phyloP scores from a whole-genome alignment of 1,139 yeast species.

The Candida tropicalis region DNA sequence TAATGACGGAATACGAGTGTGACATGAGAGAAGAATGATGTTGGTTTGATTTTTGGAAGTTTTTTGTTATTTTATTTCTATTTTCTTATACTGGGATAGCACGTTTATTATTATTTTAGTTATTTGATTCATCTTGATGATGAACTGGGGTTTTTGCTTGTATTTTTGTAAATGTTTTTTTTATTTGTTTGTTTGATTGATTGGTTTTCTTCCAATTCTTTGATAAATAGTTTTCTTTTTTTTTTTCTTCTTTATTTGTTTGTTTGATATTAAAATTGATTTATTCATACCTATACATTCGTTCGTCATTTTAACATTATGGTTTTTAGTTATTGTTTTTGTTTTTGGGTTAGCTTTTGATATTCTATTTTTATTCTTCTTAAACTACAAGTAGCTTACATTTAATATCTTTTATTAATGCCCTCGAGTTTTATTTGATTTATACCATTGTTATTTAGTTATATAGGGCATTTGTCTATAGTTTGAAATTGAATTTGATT shows the following conservation, averaged over 20 bases:
- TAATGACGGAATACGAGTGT: background rate
- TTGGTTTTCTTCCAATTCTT: constrained; percentile 1
- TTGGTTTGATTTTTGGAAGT: background rate
- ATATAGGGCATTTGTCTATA: background rate
- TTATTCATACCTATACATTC: background rate
- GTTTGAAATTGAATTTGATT: background rate
- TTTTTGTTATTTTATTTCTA: background rate
- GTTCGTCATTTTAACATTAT: background rate
- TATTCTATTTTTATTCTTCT: background rate
- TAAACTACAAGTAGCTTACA: background rate
- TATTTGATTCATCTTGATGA: background rate
- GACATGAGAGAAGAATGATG: background rate
- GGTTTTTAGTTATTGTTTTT: constrained; percentile 1
- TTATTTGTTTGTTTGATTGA: background rate
- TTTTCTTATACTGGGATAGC: background rate
- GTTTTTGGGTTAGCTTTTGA: background rate
- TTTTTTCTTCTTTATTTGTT: background rate
- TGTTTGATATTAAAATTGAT: background rate
- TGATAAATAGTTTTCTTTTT: background rate
- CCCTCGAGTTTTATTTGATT: background rate
- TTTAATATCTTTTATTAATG: background rate
- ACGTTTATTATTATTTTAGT: background rate
- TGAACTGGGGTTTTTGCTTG: background rate
- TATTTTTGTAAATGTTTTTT: background rate
- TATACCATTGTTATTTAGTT: too few species aligned